Conservation (phyloP, 192 early-diverging fungal genomes). For the Martensiomyces pterosporus region DNA sequence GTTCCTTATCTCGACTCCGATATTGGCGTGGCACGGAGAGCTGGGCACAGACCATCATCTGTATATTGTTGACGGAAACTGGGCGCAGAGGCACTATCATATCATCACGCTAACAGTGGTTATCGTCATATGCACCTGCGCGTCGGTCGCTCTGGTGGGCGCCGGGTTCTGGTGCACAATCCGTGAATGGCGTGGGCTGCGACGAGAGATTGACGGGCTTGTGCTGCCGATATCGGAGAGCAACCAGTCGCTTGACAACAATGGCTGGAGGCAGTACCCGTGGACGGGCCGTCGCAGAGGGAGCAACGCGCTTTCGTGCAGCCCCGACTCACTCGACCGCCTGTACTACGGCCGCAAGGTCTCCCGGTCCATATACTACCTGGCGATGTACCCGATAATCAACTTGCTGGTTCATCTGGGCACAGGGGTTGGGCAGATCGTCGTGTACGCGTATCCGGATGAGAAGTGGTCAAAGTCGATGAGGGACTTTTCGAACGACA, state of each 20-base stretch:
- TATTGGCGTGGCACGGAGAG: conserved; percentile 40
- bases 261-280: background rate
- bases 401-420: conserved; percentile 45
- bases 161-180: conserved; percentile 50
- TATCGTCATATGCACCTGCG: conserved; percentile 45
- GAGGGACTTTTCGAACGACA: conserved; percentile 49
- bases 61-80: conserved; percentile 47
- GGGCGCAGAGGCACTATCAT: conserved; percentile 46
- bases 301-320: conserved; percentile 15
- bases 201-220: conserved; percentile 40
- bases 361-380: conserved; percentile 48
- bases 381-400: conserved; percentile 47
- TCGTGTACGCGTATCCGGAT: conserved; percentile 43
- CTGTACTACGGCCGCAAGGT: conserved; percentile 51
- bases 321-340: conserved; percentile 45
- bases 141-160: conserved; percentile 45
- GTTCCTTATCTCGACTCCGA: conserved; percentile 35
- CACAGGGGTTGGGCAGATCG: conserved; percentile 44
- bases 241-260: conserved; percentile 14
- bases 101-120: conserved; percentile 46
- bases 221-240: conserved; percentile 45
- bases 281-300: conserved; percentile 2
- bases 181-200: conserved; percentile 46
- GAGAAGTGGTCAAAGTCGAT: conserved; percentile 39
- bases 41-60: conserved; percentile 41